phyloP scores from a whole-genome alignment of 2,329 filamentous ascomycete species.

The Xylaria sp. region DNA sequence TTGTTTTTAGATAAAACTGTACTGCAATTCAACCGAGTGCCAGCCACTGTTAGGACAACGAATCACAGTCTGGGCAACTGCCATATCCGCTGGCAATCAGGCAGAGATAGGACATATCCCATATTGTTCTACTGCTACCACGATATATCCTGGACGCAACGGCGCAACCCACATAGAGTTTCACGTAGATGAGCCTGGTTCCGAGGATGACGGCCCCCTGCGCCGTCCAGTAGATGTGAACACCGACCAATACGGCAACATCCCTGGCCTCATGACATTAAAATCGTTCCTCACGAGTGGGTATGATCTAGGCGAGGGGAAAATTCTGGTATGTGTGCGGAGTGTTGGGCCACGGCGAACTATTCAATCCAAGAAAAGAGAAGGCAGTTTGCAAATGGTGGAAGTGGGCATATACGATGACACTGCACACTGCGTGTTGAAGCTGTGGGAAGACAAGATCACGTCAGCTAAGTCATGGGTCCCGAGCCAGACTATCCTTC shows the following conservation, averaged over 20 bases:
- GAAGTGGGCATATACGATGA: constrained; percentile 67
- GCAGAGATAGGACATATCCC: constrained; percentile 46
- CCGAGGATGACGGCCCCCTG: constrained; percentile 54
- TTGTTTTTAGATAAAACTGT: constrained; percentile 59
- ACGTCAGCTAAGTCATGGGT: constrained; percentile 56
- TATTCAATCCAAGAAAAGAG: constrained; percentile 58
- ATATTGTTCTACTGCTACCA: constrained; percentile 60
- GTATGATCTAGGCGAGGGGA: constrained; percentile 60
- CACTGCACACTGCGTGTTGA: constrained; percentile 63
- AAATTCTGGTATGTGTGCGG: constrained; percentile 67
- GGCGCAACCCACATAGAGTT: constrained; percentile 63
- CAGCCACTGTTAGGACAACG: constrained; percentile 61
- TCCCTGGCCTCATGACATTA: constrained; percentile 65
- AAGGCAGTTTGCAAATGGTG: constrained; percentile 56
- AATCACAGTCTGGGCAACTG: constrained; percentile 66
- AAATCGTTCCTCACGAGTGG: constrained; percentile 64
- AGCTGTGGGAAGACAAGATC: constrained; percentile 63
- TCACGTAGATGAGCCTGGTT: constrained; percentile 54
- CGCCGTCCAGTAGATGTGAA: constrained; percentile 58
- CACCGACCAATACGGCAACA: constrained; percentile 38
- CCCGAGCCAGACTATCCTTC: constrained; percentile 59
- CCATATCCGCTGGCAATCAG: constrained; percentile 60
- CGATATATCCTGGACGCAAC: constrained; percentile 67
- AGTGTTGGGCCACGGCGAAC: constrained; percentile 63
- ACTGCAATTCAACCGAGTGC: constrained; percentile 55